These are phyloP conservation scores for Psophocarpus tetragonolobus DNA, from an alignment of 306 rosid genomes.

Conservation along the genomic window DNA sequence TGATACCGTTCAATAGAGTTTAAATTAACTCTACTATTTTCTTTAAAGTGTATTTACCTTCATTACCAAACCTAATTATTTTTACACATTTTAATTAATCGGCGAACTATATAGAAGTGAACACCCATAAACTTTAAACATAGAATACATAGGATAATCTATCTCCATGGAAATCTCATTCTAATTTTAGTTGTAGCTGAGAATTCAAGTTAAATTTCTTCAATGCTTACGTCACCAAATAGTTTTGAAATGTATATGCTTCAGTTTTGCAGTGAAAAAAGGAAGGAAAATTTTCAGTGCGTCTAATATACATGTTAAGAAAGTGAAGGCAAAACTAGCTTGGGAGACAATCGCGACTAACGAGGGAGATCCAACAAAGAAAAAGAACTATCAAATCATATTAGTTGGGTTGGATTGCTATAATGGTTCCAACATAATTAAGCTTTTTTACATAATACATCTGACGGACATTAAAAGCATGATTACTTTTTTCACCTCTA, in stretches of 20 bases:
- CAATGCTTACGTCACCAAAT: background rate
- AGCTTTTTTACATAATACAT: conserved; percentile 18
- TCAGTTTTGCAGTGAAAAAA: background rate
- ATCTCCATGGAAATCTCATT: background rate
- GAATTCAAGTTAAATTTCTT: background rate
- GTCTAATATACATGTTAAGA: background rate
- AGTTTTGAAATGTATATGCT: background rate
- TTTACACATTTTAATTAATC: background rate
- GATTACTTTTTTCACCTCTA: conserved; percentile 11
- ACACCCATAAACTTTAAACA: background rate
- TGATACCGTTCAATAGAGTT: too few relatives aligned
- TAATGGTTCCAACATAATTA: conserved; percentile 35
- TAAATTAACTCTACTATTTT: background rate
- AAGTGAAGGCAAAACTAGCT: background rate
- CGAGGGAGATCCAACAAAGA: conserved; percentile 21
- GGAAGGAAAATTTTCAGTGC: background rate
- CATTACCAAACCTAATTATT: background rate
- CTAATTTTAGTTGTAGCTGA: background rate
- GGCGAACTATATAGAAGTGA: background rate
- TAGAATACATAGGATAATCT: background rate
- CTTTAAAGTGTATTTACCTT: background rate
- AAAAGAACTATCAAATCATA: conserved; percentile 39
- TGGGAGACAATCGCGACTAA: background rate
- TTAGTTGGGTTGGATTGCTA: conserved; percentile 26
- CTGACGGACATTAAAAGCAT: conserved; percentile 5